Percentiles rank a stretch among this genome's conserved stretches.
Evolutionary conservation across 2,329 filamentous ascomycete species (phyloP).

Genomic region (Zasmidium citrigriseum): DNA sequence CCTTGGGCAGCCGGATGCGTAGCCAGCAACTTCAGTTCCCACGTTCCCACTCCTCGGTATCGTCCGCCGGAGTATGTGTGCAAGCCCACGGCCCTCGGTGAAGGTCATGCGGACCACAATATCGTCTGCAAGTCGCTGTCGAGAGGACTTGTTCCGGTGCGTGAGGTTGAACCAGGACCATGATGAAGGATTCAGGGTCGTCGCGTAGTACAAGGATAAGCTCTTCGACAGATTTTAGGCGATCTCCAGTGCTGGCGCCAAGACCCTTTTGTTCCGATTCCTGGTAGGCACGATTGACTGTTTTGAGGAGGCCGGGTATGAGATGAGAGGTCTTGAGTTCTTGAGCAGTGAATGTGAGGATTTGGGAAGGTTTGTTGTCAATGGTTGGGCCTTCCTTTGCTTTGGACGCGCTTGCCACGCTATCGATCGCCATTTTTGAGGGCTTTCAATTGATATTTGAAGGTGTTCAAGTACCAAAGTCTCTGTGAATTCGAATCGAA

Average conservation of each 20-base stretch:
- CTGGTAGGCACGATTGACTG: conserved; percentile 17
- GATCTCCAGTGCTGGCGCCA: conserved; percentile 4
- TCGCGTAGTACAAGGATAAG: conserved; percentile 10
- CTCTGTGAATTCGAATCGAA: no score
- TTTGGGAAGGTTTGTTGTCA: conserved; percentile 4
- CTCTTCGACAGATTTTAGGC: conserved; percentile 16
- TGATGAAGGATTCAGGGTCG: conserved; percentile 18
- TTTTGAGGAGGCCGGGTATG: conserved; percentile 9
- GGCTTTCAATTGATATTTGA: no score
- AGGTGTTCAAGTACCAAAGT: no score
- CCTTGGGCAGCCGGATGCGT: conserved; percentile 12
- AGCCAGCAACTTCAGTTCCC: conserved; percentile 18
- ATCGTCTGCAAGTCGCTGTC: conserved; percentile 17
- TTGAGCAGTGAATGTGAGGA: conserved; percentile 6
- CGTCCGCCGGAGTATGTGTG: conserved; percentile 4
- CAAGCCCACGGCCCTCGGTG: conserved; percentile 11
- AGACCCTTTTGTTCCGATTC: conserved; percentile 12
- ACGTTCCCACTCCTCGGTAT: conserved; percentile 15
- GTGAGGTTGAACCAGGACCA: conserved; percentile 7
- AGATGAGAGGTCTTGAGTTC: conserved; percentile 11
- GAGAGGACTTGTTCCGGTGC: conserved; percentile 10
- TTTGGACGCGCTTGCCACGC: not conserved
- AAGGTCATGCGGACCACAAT: conserved; percentile 9
- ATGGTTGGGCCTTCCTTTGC: conserved; percentile 2
- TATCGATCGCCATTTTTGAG: conserved; percentile 1